Base-by-base conservation (phyloP, 169 alveolate species). In the Plasmodium chabaudi region DNA sequence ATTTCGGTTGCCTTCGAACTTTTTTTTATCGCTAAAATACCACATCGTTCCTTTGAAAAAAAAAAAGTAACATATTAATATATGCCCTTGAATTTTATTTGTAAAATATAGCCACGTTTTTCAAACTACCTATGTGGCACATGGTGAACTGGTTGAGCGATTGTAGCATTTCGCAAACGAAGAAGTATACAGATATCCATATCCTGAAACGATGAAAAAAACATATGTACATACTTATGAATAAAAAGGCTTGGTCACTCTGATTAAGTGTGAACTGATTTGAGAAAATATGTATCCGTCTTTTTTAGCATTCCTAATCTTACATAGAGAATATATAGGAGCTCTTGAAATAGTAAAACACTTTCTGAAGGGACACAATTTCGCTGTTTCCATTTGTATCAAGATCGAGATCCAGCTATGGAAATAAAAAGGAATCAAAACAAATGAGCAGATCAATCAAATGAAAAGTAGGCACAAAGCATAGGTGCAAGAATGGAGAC, bases 321-420 rank as follows among this genome's bases (percentile, higher is more conserved):
- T 64, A 77, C 88, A 77, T 77, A 23, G 88, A 77, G 63, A 77
- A 77, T 12, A 77, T 6, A 44, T 63, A 64, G 25, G 88, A 77
- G 17, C 77, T 77, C 39, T 69, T 77, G 77, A 77, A 77, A 44
- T 77, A 77, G 42, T 63, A 69, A 42, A 77, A 77, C 13, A 77
- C 19, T 46, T 77, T 77, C 27, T 77, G 77, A 21, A 64, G 88
- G 49, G 88, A 65, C 13, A 77, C 57, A 15, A 77, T 77, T 68
- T 77, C 69, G 72, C 88, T 77, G 34, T 49, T 63, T 23, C 88
- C 88, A 51, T 77, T 77, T 5, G 72, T 6, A 42, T 77, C 88
- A 21, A 77, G 61, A 49, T 77, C 88, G 51, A 77, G 34, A 12
- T 27, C 7, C 39, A 77, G 21, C 88, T 77, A 23, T 17, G 64